phyloP scores from a whole-genome alignment of 352 stramenopile species.

The Elongisporangium prolatum region DNA sequence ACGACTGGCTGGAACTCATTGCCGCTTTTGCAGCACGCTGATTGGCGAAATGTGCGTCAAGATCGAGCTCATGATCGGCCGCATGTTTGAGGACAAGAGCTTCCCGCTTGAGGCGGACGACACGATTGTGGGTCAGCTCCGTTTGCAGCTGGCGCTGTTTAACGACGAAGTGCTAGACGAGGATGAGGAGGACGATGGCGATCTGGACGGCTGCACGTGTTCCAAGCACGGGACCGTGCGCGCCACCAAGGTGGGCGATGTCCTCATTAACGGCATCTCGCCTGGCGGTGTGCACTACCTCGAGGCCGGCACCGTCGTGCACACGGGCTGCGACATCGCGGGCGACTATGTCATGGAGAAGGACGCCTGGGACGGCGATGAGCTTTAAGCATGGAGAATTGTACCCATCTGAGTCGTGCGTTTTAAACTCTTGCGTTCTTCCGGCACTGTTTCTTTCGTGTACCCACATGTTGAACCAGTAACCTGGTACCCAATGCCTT shows the following conservation, averaged over 20 bases:
- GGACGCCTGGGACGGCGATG: conserved; percentile 65
- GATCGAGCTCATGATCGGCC: conserved; percentile 60
- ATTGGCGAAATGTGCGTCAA: conserved; percentile 69
- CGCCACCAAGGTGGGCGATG: conserved; percentile 66
- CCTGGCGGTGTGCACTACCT: conserved; percentile 69
- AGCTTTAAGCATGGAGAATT: conserved; percentile 25
- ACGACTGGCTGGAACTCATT: not conserved
- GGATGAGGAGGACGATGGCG: conserved; percentile 49
- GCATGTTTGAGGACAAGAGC: conserved; percentile 68
- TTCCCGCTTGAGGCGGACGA: conserved; percentile 66
- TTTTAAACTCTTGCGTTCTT: not conserved
- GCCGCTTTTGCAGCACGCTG: conserved; percentile 28
- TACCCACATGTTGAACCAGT: not conserved
- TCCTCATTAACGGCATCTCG: conserved; percentile 70
- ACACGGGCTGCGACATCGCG: conserved; percentile 56
- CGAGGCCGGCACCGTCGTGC: conserved; percentile 54
- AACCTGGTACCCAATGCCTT: not conserved
- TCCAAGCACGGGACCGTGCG: conserved; percentile 30
- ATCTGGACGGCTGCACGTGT: conserved; percentile 63
- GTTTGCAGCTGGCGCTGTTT: conserved; percentile 68
- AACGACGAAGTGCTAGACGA: conserved; percentile 76
- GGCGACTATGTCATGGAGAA: conserved; percentile 79
- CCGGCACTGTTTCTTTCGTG: not conserved
- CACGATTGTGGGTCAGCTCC: conserved; percentile 72
- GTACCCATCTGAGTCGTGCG: not conserved